These are phyloP conservation scores for Talaromyces sp. DNA, from an alignment of 2,329 filamentous ascomycete genomes.

Conservation along the genomic window DNA sequence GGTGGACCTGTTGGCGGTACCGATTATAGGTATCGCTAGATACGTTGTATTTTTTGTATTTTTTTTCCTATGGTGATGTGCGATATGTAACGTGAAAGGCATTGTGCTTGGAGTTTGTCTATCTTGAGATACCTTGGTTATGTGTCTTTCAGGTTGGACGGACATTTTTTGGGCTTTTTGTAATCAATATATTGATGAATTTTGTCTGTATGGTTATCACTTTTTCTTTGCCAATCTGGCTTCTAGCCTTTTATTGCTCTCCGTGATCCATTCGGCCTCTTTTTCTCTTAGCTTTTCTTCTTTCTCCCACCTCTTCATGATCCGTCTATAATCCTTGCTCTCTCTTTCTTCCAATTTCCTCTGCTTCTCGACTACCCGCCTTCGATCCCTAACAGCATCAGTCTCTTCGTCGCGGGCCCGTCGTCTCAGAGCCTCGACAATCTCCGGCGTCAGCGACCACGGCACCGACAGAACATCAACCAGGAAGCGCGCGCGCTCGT, in stretches of 20 bases:
- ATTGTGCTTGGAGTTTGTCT: conserved; percentile 19
- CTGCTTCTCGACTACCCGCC: conserved; percentile 22
- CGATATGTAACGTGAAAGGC: conserved; percentile 3
- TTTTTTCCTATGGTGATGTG: neutral
- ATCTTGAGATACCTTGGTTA: conserved; percentile 1
- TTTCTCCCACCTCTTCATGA: conserved; percentile 24
- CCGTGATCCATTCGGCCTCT: conserved; percentile 25
- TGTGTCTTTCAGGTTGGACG: neutral
- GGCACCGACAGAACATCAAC: conserved; percentile 45
- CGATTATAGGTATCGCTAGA: conserved; percentile 14
- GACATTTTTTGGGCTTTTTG: neutral
- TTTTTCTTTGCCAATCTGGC: conserved; percentile 1
- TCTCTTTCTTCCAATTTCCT: conserved; percentile 22
- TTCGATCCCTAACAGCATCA: conserved; percentile 31
- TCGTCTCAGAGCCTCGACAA: conserved; percentile 38
- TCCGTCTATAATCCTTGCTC: conserved; percentile 23
- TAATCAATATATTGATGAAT: neutral
- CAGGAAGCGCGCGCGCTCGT: conserved; percentile 45
- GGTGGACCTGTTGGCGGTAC: conserved; percentile 17
- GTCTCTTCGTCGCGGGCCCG: conserved; percentile 36
- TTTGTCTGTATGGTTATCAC: neutral
- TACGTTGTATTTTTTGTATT: neutral
- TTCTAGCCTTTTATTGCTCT: conserved; percentile 21
- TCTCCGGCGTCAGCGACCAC: conserved; percentile 45
- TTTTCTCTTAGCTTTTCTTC: conserved; percentile 37